Evolutionary conservation across 805 yeast genomes (phyloP).

Genomic region (Schwanniomyces vanrijiae): DNA sequence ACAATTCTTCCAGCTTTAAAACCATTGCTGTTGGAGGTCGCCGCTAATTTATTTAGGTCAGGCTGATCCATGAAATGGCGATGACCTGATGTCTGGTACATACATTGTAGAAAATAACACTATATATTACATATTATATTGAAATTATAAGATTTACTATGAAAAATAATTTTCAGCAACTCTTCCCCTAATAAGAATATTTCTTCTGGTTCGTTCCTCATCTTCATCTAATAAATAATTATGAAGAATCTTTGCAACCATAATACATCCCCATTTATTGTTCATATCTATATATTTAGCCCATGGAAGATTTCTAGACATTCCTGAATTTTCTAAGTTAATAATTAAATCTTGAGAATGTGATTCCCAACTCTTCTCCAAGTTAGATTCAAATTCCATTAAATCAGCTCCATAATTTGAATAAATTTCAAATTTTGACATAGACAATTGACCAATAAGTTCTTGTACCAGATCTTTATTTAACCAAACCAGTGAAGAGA

Average conservation of each 20-base stretch:
- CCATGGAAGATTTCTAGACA: slow-evolving; percentile 43
- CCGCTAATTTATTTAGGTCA: slow-evolving; percentile 51
- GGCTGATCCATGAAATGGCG: slow-evolving; percentile 92
- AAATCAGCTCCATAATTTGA: not conserved
- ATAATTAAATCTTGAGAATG: slow-evolving; percentile 20
- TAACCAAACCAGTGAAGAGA: slow-evolving; percentile 50
- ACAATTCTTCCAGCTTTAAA: slow-evolving; percentile 67
- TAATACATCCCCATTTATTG: slow-evolving; percentile 21
- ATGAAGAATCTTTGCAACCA: slow-evolving; percentile 29
- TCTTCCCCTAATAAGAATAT: slow-evolving; percentile 39
- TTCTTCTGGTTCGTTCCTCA: slow-evolving; percentile 31
- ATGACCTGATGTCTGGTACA: slow-evolving; percentile 91
- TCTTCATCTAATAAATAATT: slow-evolving; percentile 27
- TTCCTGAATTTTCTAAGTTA: slow-evolving; percentile 46
- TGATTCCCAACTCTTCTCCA: not conserved
- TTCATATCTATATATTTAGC: slow-evolving; percentile 31
- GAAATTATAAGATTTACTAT: not conserved
- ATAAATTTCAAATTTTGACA: slow-evolving; percentile 4
- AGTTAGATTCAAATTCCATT: slow-evolving; percentile 4
- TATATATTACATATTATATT: not conserved
- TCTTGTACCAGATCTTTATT: slow-evolving; percentile 36
- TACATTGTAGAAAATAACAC: slow-evolving; percentile 9
- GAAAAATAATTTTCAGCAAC: slow-evolving; percentile 42
- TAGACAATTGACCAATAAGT: slow-evolving; percentile 32
- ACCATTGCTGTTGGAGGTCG: slow-evolving; percentile 98